These are phyloP conservation scores for Xylaria venustula DNA, from an alignment of 495 filamentous ascomycete species.

Conservation along the genomic window DNA sequence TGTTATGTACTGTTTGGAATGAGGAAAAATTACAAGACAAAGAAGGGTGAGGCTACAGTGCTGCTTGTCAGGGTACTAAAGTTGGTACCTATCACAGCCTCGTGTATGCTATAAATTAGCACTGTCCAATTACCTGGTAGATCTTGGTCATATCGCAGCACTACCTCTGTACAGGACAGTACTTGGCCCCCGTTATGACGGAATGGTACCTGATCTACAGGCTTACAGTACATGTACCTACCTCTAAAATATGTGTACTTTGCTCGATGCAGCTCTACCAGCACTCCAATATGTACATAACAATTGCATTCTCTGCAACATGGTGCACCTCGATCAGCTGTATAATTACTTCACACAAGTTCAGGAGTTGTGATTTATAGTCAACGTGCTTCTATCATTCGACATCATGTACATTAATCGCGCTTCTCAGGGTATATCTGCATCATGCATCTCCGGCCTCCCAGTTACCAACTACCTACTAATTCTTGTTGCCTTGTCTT, in stretches of 20 bases:
- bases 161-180: background rate
- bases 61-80: background rate
- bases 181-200: background rate
- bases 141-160: background rate
- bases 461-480: constrained; percentile 3
- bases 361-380: background rate
- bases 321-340: no score
- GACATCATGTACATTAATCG: constrained; percentile 42
- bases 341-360: background rate
- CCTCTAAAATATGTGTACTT: no score
- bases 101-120: background rate
- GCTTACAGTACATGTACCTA: no score
- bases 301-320: no score
- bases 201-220: background rate
- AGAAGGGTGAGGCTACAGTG: constrained; percentile 1
- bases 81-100: background rate
- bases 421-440: constrained; percentile 29
- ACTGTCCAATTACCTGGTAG: background rate
- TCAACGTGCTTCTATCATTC: constrained; percentile 32
- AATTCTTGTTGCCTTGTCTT: constrained; percentile 23
- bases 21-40: no score
- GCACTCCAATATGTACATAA: no score
- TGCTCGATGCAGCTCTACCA: no score
- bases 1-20: no score
- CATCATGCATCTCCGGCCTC: constrained; percentile 12